These are phyloP conservation scores for Kluyveromyces sp. DNA, from an alignment of 1,139 yeast species.

Conservation along the genomic window DNA sequence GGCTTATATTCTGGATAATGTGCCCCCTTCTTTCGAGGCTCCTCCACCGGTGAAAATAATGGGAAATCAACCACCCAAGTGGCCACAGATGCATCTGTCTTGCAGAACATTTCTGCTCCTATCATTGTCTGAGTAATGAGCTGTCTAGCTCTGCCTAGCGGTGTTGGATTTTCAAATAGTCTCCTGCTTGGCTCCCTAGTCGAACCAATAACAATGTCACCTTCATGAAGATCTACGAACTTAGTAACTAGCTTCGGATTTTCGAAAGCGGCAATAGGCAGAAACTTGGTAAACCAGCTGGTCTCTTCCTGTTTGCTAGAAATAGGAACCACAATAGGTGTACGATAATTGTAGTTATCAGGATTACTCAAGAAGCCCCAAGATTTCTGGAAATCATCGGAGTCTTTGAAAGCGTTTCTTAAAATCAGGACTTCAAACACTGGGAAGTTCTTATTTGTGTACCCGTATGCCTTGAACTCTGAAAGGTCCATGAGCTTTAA, in stretches of 20 bases:
- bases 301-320: slow-evolving; percentile 34
- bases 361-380: slow-evolving; percentile 39
- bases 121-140: slow-evolving; percentile 50
- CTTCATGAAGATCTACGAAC: slow-evolving; percentile 43
- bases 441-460: slow-evolving; percentile 38
- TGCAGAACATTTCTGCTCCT: slow-evolving; percentile 19
- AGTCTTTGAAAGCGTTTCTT: slow-evolving; percentile 38
- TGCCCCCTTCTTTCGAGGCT: slow-evolving; percentile 15
- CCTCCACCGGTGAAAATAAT: slow-evolving; percentile 67
- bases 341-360: slow-evolving; percentile 48
- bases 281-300: slow-evolving; percentile 41
- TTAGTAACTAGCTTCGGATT: slow-evolving; percentile 33
- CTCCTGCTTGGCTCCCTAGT: slow-evolving; percentile 52
- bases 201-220: slow-evolving; percentile 71
- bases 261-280: slow-evolving; percentile 30
- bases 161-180: slow-evolving; percentile 87
- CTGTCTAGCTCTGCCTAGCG: slow-evolving; percentile 81
- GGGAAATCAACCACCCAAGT: slow-evolving; percentile 91
- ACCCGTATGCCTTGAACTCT: slow-evolving; percentile 34
- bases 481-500: slow-evolving; percentile 47
- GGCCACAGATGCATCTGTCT: slow-evolving; percentile 41
- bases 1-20: slow-evolving; percentile 58
- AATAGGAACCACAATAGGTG: slow-evolving; percentile 51
- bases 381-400: slow-evolving; percentile 33
- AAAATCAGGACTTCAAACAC: slow-evolving; percentile 69